phyloP scores from a whole-genome alignment of 1,139 yeast species.

The Hansenula lynferdii region DNA sequence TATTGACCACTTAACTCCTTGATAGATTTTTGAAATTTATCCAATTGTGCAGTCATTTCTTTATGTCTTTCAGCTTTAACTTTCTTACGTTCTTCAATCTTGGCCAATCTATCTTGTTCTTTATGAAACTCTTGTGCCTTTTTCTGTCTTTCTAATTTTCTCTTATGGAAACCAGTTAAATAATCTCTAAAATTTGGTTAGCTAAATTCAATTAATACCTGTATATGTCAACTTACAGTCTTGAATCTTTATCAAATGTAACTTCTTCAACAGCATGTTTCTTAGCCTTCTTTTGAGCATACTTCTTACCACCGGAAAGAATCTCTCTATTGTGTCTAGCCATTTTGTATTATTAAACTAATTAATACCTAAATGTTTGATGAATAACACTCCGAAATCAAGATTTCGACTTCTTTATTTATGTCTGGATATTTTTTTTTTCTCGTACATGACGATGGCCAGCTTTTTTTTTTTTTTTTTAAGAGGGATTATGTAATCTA shows the following conservation, averaged over 20 bases:
- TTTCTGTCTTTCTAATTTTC: constrained; percentile 84
- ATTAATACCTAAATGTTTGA: not conserved
- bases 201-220: not conserved
- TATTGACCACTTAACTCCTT: constrained; percentile 34
- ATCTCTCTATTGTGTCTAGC: constrained; percentile 63
- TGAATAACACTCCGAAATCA: not conserved
- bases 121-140: constrained; percentile 71
- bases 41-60: constrained; percentile 58
- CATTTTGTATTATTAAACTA: constrained; percentile 6
- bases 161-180: constrained; percentile 92
- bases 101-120: constrained; percentile 70
- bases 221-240: constrained; percentile 34
- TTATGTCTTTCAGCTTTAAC: constrained; percentile 63
- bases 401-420: no score
- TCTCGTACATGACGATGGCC: no score
- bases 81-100: constrained; percentile 71
- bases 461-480: no score
- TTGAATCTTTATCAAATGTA: constrained; percentile 66
- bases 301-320: constrained; percentile 82
- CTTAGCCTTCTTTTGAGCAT: constrained; percentile 55
- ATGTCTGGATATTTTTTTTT: no score
- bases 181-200: constrained; percentile 42
- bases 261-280: constrained; percentile 75
- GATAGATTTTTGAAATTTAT: constrained; percentile 52
- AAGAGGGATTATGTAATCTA: no score